These are phyloP conservation scores for Amoeboaphelidium protococcarum DNA, from an alignment of 371 early-diverging fungal genomes.

Conservation along the genomic window DNA sequence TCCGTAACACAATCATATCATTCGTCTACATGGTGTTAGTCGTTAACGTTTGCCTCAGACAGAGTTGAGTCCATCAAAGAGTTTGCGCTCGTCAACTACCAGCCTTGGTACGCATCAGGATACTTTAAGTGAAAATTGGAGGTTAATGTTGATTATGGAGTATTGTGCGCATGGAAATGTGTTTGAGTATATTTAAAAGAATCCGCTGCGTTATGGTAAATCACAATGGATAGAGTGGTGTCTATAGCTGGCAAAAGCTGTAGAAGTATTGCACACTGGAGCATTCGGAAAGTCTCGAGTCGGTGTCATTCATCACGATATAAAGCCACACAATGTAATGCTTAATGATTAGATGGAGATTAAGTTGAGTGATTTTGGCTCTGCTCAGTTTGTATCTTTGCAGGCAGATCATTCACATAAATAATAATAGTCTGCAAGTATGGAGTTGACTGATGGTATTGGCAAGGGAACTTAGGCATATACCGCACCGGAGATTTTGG, in stretches of 20 bases:
- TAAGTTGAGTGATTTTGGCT: conserved; percentile 32
- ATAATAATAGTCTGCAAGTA: background rate
- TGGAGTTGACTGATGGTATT: conserved; percentile 23
- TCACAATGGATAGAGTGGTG: conserved; percentile 38
- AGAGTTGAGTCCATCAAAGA: conserved; percentile 7
- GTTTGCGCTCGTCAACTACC: background rate
- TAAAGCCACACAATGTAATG: conserved; percentile 60
- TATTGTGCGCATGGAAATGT: conserved; percentile 26
- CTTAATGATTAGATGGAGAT: conserved; percentile 13
- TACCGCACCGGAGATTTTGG: conserved; percentile 31
- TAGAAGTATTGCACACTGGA: conserved; percentile 26
- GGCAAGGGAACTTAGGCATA: conserved; percentile 40
- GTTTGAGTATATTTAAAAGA: conserved; percentile 24
- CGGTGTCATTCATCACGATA: conserved; percentile 52
- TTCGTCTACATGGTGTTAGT: conserved; percentile 12
- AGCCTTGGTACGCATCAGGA: background rate
- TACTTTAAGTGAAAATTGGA: background rate
- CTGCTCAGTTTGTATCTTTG: conserved; percentile 20
- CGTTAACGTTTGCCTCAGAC: too few species aligned
- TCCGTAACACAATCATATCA: conserved; percentile 5
- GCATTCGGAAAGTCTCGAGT: background rate
- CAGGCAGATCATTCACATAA: too few species aligned
- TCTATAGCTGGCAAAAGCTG: conserved; percentile 30
- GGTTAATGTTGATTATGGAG: conserved; percentile 24
- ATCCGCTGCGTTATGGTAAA: conserved; percentile 21